These are phyloP conservation scores for Aquilaria sinensis DNA, from an alignment of 345 rosid genomes.

Conservation along the genomic window DNA sequence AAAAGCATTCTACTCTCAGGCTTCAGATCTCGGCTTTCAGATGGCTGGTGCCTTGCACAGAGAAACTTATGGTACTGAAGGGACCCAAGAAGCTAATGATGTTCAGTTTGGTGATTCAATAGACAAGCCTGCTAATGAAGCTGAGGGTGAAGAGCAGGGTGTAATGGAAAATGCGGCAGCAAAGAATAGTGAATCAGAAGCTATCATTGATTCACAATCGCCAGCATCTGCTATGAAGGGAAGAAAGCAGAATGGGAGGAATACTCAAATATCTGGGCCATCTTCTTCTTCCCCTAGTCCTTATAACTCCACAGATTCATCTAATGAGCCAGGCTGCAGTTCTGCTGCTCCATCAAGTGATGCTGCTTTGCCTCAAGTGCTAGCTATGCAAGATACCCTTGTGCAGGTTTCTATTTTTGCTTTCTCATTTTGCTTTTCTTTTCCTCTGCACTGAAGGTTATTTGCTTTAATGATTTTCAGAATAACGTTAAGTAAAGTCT, in stretches of 20 bases:
- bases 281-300: constrained; percentile 43
- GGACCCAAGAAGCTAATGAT: constrained; percentile 23
- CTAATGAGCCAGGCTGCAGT: constrained; percentile 39
- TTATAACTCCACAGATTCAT: constrained; percentile 54
- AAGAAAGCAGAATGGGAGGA: constrained; percentile 47
- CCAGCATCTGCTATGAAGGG: constrained; percentile 39
- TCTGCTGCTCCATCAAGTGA: constrained; percentile 34
- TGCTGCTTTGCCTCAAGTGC: constrained; percentile 36
- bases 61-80: constrained; percentile 33
- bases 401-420: constrained; percentile 36
- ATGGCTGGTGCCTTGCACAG: constrained; percentile 41
- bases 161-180: constrained; percentile 24
- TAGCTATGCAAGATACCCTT: constrained; percentile 46
- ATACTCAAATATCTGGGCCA: constrained; percentile 38
- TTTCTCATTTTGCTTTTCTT: no score
- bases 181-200: constrained; percentile 30
- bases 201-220: constrained; percentile 21
- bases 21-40: constrained; percentile 58
- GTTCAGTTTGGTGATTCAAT: constrained; percentile 20
- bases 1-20: constrained; percentile 55
- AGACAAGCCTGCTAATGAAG: constrained; percentile 23
- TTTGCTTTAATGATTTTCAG: no score
- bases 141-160: constrained; percentile 30
- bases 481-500: no score
- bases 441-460: no score